Base-by-base conservation (phyloP, 345 rosid genomes). In the Schrenkiella parvula region DNA sequence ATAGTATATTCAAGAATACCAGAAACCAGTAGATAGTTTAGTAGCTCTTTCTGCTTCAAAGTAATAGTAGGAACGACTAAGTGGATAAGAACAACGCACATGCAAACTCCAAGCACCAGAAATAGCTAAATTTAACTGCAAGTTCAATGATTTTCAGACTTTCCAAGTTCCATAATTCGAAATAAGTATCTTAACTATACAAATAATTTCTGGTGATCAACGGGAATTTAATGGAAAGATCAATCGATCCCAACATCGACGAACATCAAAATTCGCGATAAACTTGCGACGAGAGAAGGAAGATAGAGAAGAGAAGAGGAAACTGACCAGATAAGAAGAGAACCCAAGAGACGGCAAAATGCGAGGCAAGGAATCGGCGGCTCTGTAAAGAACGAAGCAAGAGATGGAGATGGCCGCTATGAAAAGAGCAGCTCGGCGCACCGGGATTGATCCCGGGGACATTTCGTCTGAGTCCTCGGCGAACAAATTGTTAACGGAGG, bases 331-430 rank as follows among this genome's bases (percentile, higher is more conserved):
- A 13, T 38, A 55, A 23, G 66, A n/a, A 34, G 62, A 54, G 41
- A 68, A 28, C 31, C 64, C 29, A 68, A 62, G 21, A 3, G 63
- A 44, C 2, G 64, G 62, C 9, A 47, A 50, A 50, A 37, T 50
- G 67, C 46, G 66, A 70, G 80, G 29, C 71, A 63, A 41, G 61
- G 80, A 68, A 78, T 73, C 80, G 6, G 63, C 48, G 55, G 73
- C 78, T 21, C 79, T 56, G 66, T 78, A 74, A 26, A 84, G 75
- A 44, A 84, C 28, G 61, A 82, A 53, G 67, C 58, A 72, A 11
- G 75, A 78, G 46, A 82, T 37, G 39, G 68, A 70, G 32, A 80
- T 6, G 43, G 79, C 61, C n/a, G 66, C 80, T n/a, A 79, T 25
- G 50, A 80, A 39, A 0, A 80, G 38, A 10, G 77, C 74, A 41